Evolutionary conservation across 805 yeast species (phyloP).

Genomic region (Yarrowia divulgata): DNA sequence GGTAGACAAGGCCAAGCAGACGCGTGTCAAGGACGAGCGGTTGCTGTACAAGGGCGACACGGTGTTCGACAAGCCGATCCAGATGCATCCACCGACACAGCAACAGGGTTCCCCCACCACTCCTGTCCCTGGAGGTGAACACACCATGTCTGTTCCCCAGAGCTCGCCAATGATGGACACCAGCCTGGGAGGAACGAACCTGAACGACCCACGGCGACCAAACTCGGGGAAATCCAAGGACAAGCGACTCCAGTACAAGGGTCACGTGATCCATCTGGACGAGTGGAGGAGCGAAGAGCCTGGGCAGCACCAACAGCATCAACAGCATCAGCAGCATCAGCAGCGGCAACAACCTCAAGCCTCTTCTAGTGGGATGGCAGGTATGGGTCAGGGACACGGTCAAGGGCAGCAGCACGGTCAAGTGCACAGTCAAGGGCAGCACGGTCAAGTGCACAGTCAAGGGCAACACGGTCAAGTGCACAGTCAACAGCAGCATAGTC

Average conservation of each 20-base stretch:
- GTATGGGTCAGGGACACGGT: background rate
- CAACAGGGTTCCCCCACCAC: background rate
- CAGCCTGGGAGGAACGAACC: background rate
- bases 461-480: background rate
- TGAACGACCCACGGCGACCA: conserved; percentile 17
- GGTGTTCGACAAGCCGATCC: conserved; percentile 17
- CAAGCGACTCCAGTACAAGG: conserved; percentile 26
- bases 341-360: background rate
- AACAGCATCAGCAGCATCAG: background rate
- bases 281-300: conserved; percentile 12
- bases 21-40: conserved; percentile 11
- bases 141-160: conserved; percentile 16
- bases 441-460: no score
- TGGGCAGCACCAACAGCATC: background rate
- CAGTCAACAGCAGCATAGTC: no score
- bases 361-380: conserved; percentile 6
- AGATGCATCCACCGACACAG: background rate
- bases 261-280: conserved; percentile 32
- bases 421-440: no score
- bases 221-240: conserved; percentile 22
- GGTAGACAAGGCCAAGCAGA: conserved; percentile 2
- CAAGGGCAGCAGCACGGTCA: no score
- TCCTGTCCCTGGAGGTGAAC: conserved; percentile 7
- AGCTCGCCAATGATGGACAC: background rate
- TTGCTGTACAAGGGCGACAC: conserved; percentile 16